Percentiles rank a stretch among this genome's conserved stretches.
These are phyloP conservation scores for Lactarius deliciosus DNA, from an alignment of 768 basidiomycete species.

Conservation along the genomic window DNA sequence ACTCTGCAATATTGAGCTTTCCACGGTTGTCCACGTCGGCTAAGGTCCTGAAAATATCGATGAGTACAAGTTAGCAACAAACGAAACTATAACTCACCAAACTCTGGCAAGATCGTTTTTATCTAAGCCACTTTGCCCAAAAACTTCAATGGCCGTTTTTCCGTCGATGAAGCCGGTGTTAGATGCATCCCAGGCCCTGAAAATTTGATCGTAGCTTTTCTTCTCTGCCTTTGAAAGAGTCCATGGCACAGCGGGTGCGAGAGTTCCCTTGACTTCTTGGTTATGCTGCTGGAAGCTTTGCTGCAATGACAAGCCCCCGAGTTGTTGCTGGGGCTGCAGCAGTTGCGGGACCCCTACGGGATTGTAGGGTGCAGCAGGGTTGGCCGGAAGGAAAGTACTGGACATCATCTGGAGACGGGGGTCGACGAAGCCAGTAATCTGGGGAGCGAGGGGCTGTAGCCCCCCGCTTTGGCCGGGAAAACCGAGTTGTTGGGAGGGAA, in stretches of 20 bases:
- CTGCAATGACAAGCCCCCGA: conserved; percentile 58
- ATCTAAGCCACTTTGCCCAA: conserved; percentile 87
- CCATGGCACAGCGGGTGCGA: conserved; percentile 79
- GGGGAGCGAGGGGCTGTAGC: conserved; percentile 56
- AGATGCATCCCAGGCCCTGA: conserved; percentile 91
- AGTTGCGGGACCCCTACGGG: conserved; percentile 66
- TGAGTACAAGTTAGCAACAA: conserved; percentile 15
- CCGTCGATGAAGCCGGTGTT: conserved; percentile 85
- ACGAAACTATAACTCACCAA: conserved; percentile 59
- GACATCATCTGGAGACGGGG: conserved; percentile 87
- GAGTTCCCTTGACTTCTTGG: conserved; percentile 64
- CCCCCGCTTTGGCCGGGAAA: conserved; percentile 46
- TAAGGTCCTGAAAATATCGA: conserved; percentile 60
- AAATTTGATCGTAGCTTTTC: conserved; percentile 95
- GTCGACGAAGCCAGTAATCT: conserved; percentile 78
- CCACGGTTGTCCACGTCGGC: conserved; percentile 94
- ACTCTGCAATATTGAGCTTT: conserved; percentile 92
- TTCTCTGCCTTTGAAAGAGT: conserved; percentile 84
- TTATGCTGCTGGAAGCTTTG: conserved; percentile 90
- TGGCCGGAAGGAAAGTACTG: conserved; percentile 87
- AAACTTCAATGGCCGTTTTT: conserved; percentile 82
- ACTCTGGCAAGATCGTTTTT: conserved; percentile 91
- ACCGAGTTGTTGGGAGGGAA: conserved; percentile 58
- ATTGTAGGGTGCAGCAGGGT: conserved; percentile 56
- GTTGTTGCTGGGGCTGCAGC: conserved; percentile 47